Base-by-base conservation (phyloP, 1,139 yeast genomes). In the Pichia sp. region DNA sequence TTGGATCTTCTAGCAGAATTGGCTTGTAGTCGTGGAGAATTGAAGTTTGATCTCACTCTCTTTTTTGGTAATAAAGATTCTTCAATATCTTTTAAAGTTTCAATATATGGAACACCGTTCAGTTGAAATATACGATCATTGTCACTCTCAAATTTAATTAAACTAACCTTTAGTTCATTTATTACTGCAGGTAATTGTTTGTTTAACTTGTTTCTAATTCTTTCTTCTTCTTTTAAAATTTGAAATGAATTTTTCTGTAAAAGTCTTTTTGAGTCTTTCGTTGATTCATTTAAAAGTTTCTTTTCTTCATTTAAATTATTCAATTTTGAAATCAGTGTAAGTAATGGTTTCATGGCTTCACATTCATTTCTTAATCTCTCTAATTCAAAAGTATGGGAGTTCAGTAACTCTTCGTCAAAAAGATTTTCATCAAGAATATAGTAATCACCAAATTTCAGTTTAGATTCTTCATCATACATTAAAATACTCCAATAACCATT, bases 191-290 rank as follows among this genome's bases (percentile, higher is more conserved):
- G 97, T 58, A 87, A 69, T 55, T 76, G 76, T 58, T 80, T 80
- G 27, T 79, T 69, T 7, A 90, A 71, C 48, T 76, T 75, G 57
- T 84, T 83, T 46, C 97, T 71, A 40, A 80, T 72, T 59, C 77
- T 82, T 59, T 89, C 96, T 63, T 92, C 97, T 52, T 84, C 77
- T 52, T 86, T 72, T 48, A 90, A 68, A 26, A 89, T 82, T 52
- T 82, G 82, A 56, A 94, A 90, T 3, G 92, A 85, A 54, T 88
- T 82, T 58, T 86, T 79, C 53, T 85, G 77, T 45, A 85, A 68
- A 39, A 90, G 70, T 53, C 97, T 73, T 0, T 94, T 81, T 0
- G 96, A 82, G 61, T 92, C 95, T 57, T 80, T 83, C 1, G 86
- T 77, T 6, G 94, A 80, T 54, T 80, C 83, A 42, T 74, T 80